Evolutionary conservation across 352 stramenopile species (phyloP), one percentile per base, ranked within the genome.

Genomic region (Phytophthora multivora): DNA sequence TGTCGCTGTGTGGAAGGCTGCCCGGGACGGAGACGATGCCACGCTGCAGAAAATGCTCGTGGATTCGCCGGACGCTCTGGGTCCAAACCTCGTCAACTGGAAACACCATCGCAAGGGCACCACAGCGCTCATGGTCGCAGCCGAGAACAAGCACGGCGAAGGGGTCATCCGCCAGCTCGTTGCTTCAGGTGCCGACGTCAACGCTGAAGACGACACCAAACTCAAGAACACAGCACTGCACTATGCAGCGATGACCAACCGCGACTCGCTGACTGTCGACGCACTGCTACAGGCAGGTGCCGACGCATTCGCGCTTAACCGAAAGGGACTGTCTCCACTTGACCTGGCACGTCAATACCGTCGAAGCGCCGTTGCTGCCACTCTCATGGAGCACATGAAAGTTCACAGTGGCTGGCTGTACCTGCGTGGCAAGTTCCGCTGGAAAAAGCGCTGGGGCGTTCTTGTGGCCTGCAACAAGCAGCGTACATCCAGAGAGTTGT

Each of bases 51-150:
- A 63, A 31, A 63, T 77, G n/a, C 47, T 74, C 6, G 56, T 66
- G 5, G 55, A 66, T 5, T 43, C 55, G 2, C 45, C 10, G 16
- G 65, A 72, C 39, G 45, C 51, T 16, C 63, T 77, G 26, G 64
- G 45, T 1, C 56, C 59, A 2, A 77, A 74, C 39, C 55, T 71
- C 36, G 52, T 77, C 23, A 74, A 77, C 26, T 77, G 69, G 69
- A 69, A 60, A 30, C 69, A 77, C 38, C 55, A 77, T 15, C 62
- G 63, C 28, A 78, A 83, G 23, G 73, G 75, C 38, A 82, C 77
- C 10, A 90, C 84, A 36, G 63, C 83, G 43, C 77, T 93, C 50
- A 93, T 93, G 84, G 66, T 66, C 18, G 84, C 84, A 8, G 65
- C 64, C 2, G 69, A 74, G 51, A 68, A 61, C 55, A 69, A 51